These are phyloP conservation scores for Amauroascus niger DNA, from an alignment of 2,329 filamentous ascomycete species.

Conservation along the genomic window DNA sequence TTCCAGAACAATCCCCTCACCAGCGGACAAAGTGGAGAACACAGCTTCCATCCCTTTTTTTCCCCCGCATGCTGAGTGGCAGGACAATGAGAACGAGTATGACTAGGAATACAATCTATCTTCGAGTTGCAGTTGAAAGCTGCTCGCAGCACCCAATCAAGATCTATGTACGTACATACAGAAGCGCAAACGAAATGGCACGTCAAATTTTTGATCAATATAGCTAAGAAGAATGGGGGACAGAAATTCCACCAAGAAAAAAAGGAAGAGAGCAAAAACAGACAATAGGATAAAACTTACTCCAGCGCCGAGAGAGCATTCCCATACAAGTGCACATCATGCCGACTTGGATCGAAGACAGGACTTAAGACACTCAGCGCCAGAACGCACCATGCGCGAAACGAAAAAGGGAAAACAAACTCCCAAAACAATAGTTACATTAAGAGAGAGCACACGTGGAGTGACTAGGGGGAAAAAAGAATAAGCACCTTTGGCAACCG, in stretches of 20 bases:
- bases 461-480: not conserved
- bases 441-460: not conserved
- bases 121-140: too few relatives aligned
- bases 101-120: too few relatives aligned
- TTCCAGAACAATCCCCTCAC: too few relatives aligned
- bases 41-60: too few relatives aligned
- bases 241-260: not conserved
- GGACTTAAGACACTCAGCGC: not conserved
- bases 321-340: not conserved
- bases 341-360: not conserved
- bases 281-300: not conserved
- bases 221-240: not conserved
- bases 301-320: not conserved
- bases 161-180: not conserved
- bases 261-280: too few relatives aligned
- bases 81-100: not conserved
- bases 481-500: not conserved
- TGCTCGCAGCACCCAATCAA: not conserved
- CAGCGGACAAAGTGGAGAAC: too few relatives aligned
- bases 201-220: not conserved
- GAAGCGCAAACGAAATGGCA: not conserved
- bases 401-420: not conserved
- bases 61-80: too few relatives aligned
- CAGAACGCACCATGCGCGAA: conserved; percentile 2
- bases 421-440: conserved; percentile 4